Evolutionary conservation across 441 rosid species (phyloP).

Genomic region (Adansonia madagascariensis): DNA sequence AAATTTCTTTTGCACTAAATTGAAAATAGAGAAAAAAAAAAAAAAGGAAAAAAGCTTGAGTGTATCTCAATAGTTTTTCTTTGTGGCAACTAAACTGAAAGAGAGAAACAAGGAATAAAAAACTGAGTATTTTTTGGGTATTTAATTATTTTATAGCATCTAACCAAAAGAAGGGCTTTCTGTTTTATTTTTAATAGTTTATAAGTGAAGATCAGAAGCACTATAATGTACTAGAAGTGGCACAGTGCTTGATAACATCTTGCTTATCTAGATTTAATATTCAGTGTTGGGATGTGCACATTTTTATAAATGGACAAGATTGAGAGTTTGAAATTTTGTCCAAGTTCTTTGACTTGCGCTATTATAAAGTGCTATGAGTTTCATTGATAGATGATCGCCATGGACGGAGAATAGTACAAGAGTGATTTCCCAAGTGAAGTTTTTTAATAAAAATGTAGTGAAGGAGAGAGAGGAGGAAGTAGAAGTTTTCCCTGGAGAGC

Average conservation of each 20-base stretch:
- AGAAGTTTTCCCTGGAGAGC: background rate
- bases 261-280: conserved; percentile 1
- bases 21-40: background rate
- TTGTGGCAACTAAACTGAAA: background rate
- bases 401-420: no score
- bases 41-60: background rate
- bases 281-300: background rate
- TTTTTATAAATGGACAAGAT: background rate
- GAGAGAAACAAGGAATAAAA: background rate
- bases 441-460: background rate
- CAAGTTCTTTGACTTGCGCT: background rate
- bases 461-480: background rate
- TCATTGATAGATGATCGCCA: background rate
- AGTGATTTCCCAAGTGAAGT: background rate
- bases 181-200: background rate
- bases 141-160: background rate
- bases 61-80: background rate
- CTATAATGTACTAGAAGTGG: background rate
- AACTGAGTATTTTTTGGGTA: background rate
- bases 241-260: background rate
- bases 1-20: background rate
- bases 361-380: background rate
- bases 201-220: background rate
- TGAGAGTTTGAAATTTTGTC: background rate
- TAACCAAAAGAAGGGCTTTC: background rate